Base-by-base conservation (phyloP, 1,139 yeast genomes). In the Wickerhamiella pararugosa region DNA sequence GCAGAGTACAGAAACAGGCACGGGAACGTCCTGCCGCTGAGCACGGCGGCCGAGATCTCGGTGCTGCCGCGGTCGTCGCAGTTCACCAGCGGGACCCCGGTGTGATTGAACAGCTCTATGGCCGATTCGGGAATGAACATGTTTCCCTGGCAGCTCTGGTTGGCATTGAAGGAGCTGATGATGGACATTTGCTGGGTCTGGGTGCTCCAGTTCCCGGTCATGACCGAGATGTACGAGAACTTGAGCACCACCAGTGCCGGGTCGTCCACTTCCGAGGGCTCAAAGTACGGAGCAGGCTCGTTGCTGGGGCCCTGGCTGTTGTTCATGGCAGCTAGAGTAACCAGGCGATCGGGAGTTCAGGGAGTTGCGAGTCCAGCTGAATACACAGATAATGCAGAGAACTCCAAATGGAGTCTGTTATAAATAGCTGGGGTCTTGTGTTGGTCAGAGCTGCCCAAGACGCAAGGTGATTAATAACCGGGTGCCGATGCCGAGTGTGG, bases 1-100 rank as follows among this genome's bases (percentile, higher is more conserved):
- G 25, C n/a, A 25, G 25, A 27, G 37, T 35, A 35, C 9, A 35
- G 25, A 35, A 35, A 27, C 5, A 35, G 9, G 31, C 37, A 35
- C 31, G 31, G 8, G 8, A n/a, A 29, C 31, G 21, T 29, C 31
- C 31, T 2, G 8, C 31, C n/a, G 8, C 31, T 29, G 31, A 8
- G 31, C 31, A 15, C 31, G 4, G 31, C n/a, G 8, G 31, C 31
- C 8, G 31, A n/a, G 31, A 8, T 29, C n/a, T 29, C n/a, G 31
- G n/a, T 8, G n/a, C 31, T 2, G n/a, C 31, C 4, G 8, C 31
- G 31, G 31, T 29, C 31, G 31, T 8, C 31, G n/a, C 31, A 29
- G 31, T 29, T 29, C n/a, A 29, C 31, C 8, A 29, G 31, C 31
- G 31, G n/a, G 3, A 29, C n/a, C n/a, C 31, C 31, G 4, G 31